These are phyloP conservation scores for Calophaca sinica DNA, from an alignment of 306 rosid genomes.

Conservation along the genomic window DNA sequence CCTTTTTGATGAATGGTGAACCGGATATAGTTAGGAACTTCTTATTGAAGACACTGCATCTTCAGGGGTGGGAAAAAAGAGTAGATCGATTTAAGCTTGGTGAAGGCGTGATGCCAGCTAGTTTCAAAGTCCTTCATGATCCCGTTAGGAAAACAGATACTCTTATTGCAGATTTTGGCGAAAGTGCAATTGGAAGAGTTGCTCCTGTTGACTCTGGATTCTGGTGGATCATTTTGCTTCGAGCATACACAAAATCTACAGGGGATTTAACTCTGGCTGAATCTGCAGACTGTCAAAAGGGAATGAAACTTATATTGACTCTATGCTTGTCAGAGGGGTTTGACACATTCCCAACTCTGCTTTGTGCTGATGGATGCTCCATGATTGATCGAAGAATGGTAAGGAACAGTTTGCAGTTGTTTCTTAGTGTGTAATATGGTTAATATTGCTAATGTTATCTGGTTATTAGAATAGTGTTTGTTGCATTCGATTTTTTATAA, in stretches of 20 bases:
- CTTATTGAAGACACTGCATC: slow-evolving; percentile 82
- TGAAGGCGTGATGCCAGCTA: slow-evolving; percentile 96
- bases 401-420: slow-evolving; percentile 43
- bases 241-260: slow-evolving; percentile 91
- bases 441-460: slow-evolving; percentile 31
- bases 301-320: slow-evolving; percentile 85
- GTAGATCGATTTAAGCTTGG: slow-evolving; percentile 92
- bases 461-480: slow-evolving; percentile 3
- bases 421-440: slow-evolving; percentile 29
- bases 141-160: slow-evolving; percentile 78
- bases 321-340: slow-evolving; percentile 93
- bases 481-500: slow-evolving; percentile 16
- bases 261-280: slow-evolving; percentile 85
- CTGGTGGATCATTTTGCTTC: slow-evolving; percentile 96
- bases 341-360: slow-evolving; percentile 92
- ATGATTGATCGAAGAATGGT: slow-evolving; percentile 97
- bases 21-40: slow-evolving; percentile 90
- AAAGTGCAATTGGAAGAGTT: slow-evolving; percentile 95
- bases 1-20: slow-evolving; percentile 93
- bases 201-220: slow-evolving; percentile 98
- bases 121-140: slow-evolving; percentile 92
- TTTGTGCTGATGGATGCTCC: slow-evolving; percentile 91
- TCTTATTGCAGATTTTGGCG: slow-evolving; percentile 89
- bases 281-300: slow-evolving; percentile 80
- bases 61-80: slow-evolving; percentile 94